Evolutionary conservation across 148 eudicot genomes (phyloP), one percentile per base, ranked within the genome.

Genomic region (Heliamphora exappendiculata): DNA sequence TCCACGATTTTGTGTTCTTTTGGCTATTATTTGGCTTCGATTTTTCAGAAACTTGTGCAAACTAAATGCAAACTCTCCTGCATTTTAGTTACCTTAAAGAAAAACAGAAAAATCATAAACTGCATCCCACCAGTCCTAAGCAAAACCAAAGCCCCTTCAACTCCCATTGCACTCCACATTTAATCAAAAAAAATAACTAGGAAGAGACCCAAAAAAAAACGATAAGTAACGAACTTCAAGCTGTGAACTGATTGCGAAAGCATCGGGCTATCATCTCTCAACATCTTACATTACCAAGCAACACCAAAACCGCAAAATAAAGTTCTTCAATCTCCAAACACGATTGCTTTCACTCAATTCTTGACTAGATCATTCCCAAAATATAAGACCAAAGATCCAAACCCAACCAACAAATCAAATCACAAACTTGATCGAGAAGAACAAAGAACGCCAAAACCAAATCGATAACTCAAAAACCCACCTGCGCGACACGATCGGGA

Each of bases 401-500:
- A 7, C 44, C 13, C 58, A 66, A 7, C 57, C 39, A n/a, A 19
- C 5, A 14, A 14, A 69, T 44, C 28, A 44, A 49, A 80, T 12
- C 24, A 6, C 62, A 39, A 8, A 11, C 14, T 14, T 49, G 26
- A 26, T 1, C 9, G 19, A 36, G 51, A 9, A 24, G 31, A n/a
- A 31, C 12, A 5, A 63, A 63, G 33, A 14, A 16, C 2, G 45
- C 11, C 16, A 16, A 19, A n/a, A 24, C 1, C n/a, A 34, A 71
- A 39, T 3, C 3, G 6, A 13, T 34, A 29, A 50, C 22, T 28
- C 54, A 36, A 50, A n/a, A 2, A 45, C 66, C 20, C 28, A 93
- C 98, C 98, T 76, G 97, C 92, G 1, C 86, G 91, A 74, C 69
- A 47, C 5, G 93, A 74, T 26, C 84, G 72, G 63, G 86, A 78